Evolutionary conservation across 2,329 filamentous ascomycete genomes (phyloP).

Genomic region (Hypoxylon sp.): DNA sequence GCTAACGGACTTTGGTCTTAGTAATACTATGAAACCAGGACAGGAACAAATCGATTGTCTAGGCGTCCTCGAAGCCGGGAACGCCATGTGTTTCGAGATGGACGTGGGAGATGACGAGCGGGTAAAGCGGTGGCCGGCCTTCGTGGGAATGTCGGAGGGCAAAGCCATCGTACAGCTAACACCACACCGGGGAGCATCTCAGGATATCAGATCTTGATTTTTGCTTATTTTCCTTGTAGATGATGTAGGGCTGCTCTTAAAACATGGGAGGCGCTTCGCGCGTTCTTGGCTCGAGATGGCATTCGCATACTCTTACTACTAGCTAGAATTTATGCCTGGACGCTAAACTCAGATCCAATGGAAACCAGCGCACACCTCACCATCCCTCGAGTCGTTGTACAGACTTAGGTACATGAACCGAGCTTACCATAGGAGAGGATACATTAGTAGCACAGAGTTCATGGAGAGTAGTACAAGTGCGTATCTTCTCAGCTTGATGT

Average conservation of each 20-base stretch:
- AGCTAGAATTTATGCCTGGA: neutral
- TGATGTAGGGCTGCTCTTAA: neutral
- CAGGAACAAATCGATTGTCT: slow-evolving; percentile 24
- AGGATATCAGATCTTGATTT: neutral
- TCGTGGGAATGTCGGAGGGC: slow-evolving; percentile 43
- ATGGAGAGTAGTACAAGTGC: neutral
- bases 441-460: neutral
- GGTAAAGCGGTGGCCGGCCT: slow-evolving; percentile 46
- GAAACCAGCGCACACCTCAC: slow-evolving; percentile 3
- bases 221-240: neutral
- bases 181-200: slow-evolving; percentile 13
- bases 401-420: neutral
- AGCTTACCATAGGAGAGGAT: neutral
- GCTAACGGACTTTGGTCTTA: slow-evolving; percentile 1
- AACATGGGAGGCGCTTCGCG: neutral
- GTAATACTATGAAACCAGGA: slow-evolving; percentile 33
- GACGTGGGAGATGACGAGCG: slow-evolving; percentile 49
- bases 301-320: neutral
- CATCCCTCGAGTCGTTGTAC: neutral
- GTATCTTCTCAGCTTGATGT: neutral
- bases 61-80: slow-evolving; percentile 25
- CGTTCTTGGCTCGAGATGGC: neutral
- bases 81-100: slow-evolving; percentile 42
- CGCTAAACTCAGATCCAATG: neutral
- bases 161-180: slow-evolving; percentile 45